Evolutionary conservation across 352 stramenopile species (phyloP).

Genomic region (Pythium rishiriense): DNA sequence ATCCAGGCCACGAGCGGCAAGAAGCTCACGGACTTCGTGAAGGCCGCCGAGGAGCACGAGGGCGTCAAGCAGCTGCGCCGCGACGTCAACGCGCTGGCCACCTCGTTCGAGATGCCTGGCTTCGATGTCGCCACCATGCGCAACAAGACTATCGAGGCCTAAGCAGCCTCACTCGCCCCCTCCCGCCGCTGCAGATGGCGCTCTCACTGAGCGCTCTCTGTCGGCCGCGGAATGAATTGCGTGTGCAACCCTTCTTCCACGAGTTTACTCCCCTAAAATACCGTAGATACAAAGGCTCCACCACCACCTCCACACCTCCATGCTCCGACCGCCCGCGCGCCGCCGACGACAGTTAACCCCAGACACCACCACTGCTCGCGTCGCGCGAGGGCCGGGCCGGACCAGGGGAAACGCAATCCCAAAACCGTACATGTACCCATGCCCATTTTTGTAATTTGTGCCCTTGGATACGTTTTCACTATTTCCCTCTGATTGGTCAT

Average conservation of each 20-base stretch:
- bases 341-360: neutral
- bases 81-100: conserved; percentile 94
- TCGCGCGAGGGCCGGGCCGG: neutral
- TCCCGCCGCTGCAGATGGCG: neutral
- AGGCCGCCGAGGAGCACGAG: conserved; percentile 79
- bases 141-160: conserved; percentile 82
- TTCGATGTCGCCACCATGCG: conserved; percentile 91
- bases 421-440: neutral
- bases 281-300: conserved; percentile 20
- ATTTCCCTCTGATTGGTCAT: neutral
- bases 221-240: conserved; percentile 10
- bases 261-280: conserved; percentile 1
- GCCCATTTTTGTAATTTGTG: neutral
- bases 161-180: conserved; percentile 21
- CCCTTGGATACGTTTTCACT: neutral
- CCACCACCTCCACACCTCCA: conserved; percentile 3
- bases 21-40: conserved; percentile 93
- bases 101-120: conserved; percentile 95
- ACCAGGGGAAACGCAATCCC: conserved; percentile 24
- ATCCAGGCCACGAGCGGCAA: conserved; percentile 92
- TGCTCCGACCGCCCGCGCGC: conserved; percentile 12
- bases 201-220: neutral
- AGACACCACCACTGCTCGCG: neutral
- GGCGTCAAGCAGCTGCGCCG: conserved; percentile 88
- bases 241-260: conserved; percentile 10